Conservation (phyloP, 1,284 basidiomycete genomes). For the Acaromyces ingoldii region DNA sequence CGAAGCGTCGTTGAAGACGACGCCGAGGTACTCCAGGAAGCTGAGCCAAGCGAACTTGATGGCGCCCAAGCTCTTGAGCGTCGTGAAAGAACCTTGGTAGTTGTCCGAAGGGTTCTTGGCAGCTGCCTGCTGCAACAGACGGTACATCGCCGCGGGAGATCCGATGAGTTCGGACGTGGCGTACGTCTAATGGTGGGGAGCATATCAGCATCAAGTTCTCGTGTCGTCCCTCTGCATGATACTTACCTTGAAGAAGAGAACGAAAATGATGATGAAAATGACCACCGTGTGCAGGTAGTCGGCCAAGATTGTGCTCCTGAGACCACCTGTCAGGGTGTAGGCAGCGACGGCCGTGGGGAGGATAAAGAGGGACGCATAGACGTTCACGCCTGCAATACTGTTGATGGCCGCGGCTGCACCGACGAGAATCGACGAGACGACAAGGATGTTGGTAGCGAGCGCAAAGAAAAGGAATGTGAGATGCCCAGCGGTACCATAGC, state of each 20-base stretch:
- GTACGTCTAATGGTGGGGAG: too few species aligned
- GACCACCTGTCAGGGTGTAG: conserved; percentile 35
- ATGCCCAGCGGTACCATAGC: conserved; percentile 31
- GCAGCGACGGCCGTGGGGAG: conserved; percentile 36
- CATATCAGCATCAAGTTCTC: too few species aligned
- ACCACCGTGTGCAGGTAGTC: conserved; percentile 43
- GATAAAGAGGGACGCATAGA: conserved; percentile 32
- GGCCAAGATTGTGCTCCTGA: conserved; percentile 31
- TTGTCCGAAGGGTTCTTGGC: conserved; percentile 18
- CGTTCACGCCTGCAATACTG: conserved; percentile 36
- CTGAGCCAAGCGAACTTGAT: conserved; percentile 28
- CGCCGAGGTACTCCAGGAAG: conserved; percentile 37
- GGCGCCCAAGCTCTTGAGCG: conserved; percentile 33
- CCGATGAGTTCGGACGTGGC: conserved; percentile 34
- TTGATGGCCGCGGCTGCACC: conserved; percentile 38
- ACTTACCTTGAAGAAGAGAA: conserved; percentile 32
- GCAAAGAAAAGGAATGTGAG: conserved; percentile 42
- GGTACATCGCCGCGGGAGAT: conserved; percentile 29
- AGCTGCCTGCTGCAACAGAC: conserved; percentile 19
- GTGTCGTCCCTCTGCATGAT: too few species aligned
- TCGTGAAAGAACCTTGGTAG: conserved; percentile 25
- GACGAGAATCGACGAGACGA: conserved; percentile 31
- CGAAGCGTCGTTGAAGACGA: conserved; percentile 30
- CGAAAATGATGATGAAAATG: conserved; percentile 42
- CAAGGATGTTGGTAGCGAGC: conserved; percentile 41